Conservation (phyloP, 306 rosid species). For the Cotoneaster glaucophyllus region DNA sequence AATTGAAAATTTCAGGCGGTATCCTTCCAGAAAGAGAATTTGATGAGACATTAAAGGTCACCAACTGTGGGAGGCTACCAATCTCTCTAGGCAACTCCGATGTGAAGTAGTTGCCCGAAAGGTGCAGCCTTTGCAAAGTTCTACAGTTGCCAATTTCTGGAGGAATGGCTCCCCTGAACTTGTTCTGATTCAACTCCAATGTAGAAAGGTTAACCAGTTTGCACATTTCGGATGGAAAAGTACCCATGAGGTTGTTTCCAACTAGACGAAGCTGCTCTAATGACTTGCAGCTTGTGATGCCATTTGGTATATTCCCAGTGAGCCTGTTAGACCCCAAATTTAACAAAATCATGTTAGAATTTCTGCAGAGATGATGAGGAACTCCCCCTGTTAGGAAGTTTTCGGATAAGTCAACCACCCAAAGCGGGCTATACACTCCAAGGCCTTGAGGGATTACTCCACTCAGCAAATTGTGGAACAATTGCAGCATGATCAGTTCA, state of each 20-base stretch:
- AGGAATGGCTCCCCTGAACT: conserved; percentile 66
- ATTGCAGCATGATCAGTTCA: conserved; percentile 56
- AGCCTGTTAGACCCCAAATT: conserved; percentile 56
- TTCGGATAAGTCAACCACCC: conserved; percentile 85
- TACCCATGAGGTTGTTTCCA: conserved; percentile 58
- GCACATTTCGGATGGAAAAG: conserved; percentile 55
- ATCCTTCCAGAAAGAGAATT: conserved; percentile 61
- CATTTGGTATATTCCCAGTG: conserved; percentile 58
- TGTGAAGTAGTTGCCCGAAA: conserved; percentile 57
- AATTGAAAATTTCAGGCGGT: conserved; percentile 49
- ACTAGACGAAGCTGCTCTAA: conserved; percentile 54
- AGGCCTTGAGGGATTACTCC: conserved; percentile 62
- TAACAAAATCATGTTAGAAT: conserved; percentile 46
- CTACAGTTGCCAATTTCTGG: conserved; percentile 48
- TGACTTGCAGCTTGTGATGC: conserved; percentile 50
- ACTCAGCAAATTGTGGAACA: conserved; percentile 50
- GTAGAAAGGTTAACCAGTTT: conserved; percentile 58
- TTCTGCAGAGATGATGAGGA: conserved; percentile 59
- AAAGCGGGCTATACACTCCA: conserved; percentile 59
- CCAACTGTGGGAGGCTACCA: conserved; percentile 65
- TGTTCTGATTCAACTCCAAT: conserved; percentile 64
- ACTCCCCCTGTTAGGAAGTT: conserved; percentile 56
- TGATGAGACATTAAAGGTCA: conserved; percentile 71
- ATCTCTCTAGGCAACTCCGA: conserved; percentile 71
- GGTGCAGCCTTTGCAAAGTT: conserved; percentile 65